Evolutionary conservation across 177 flowering plant genomes (phyloP), one percentile per base, ranked within the genome.

Genomic region (Vitis hybrid): DNA sequence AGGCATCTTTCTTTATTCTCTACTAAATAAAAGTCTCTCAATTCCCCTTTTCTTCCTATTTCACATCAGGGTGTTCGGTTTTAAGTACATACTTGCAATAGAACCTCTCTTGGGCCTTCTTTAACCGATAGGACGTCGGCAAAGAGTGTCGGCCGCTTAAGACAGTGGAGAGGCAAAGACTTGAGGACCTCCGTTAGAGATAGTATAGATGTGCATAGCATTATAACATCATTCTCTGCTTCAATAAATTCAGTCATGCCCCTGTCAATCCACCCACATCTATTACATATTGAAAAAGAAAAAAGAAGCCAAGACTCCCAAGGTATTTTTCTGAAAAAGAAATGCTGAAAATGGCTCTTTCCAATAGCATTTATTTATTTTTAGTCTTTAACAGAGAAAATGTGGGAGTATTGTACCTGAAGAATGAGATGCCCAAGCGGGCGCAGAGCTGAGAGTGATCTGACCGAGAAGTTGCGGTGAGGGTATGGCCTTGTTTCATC

Each of bases 101-200:
- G 80, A 68, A 82, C 70, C 7, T 87, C 77, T 75, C 78, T 83
- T 1, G 96, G 95, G 74, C 82, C 49, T 62, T 85, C 90, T 64
- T 92, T 92, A 5, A 92, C 93, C 1, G 95, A 92, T 21, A 90
- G 87, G 1, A 92, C 95, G 60, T 92, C 97, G 4, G 68, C 93
- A 18, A 90, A 84, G 7, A 92, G 85, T 4, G 89, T 74, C 0
- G 76, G 81, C 30, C 73, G 71, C 51, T 69, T 72, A 10, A 90
- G 66, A 1, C 65, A 51, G 21, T 79, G 72, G 13, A 89, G 65
- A 6, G 93, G 92, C 64, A 89, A 51, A 0, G 91, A 73, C 12
- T 66, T 65, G 4, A 88, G 68, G 19, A 91, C 88, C 23, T 76
- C 52, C 2, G 86, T 70, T 1, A 81, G 69, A 13, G 97, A 88